phyloP scores from a whole-genome alignment of 139 green algal species.

The Picochlorum sp. region DNA sequence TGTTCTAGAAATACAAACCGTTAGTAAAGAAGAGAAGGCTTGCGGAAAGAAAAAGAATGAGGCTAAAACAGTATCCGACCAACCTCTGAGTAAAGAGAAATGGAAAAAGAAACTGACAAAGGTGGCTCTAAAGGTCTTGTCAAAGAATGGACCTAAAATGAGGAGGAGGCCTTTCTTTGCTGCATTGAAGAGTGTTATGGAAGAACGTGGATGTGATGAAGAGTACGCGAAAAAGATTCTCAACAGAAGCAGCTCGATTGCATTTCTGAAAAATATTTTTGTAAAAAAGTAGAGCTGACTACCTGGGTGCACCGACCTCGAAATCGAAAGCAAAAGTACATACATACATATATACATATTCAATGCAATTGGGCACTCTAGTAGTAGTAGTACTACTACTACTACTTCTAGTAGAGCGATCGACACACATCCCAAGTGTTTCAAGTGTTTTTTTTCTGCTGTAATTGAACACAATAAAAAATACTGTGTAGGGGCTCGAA shows the following conservation, averaged over 20 bases:
- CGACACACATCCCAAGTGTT: too few species aligned
- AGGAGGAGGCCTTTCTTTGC: not conserved
- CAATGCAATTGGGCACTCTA: too few species aligned
- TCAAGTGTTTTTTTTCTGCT: too few species aligned
- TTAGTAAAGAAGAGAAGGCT: not conserved
- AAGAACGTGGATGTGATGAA: constrained; percentile 1
- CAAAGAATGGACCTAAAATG: not conserved
- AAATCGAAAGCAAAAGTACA: too few species aligned
- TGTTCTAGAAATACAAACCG: not conserved
- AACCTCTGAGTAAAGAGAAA: constrained; percentile 26
- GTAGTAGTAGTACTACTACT: too few species aligned
- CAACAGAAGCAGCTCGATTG: not conserved
- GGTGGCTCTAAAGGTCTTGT: not conserved
- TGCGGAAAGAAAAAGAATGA: not conserved
- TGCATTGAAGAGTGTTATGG: not conserved
- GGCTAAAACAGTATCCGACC: constrained; percentile 9
- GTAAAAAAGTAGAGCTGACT: not conserved
- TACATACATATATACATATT: too few species aligned
- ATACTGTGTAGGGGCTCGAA: too few species aligned
- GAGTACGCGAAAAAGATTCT: constrained; percentile 2
- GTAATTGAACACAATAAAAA: too few species aligned
- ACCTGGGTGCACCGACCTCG: too few species aligned
- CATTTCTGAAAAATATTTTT: not conserved
- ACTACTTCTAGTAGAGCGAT: too few species aligned
- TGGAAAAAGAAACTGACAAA: constrained; percentile 2